phyloP scores from a whole-genome alignment of 257 asterid genomes.

The Sherardia arvensis region DNA sequence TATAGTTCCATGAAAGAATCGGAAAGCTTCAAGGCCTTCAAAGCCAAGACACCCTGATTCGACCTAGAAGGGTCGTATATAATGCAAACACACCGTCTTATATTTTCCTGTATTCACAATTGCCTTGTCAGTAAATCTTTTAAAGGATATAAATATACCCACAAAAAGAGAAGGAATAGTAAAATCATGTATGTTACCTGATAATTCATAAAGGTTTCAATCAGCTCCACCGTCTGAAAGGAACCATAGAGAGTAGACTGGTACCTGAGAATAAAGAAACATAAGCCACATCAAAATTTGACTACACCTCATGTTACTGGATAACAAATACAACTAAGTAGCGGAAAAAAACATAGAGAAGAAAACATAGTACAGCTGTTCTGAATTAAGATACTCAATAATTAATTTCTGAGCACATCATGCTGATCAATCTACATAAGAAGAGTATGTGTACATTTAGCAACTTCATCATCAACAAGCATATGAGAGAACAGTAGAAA shows the following conservation, averaged over 20 bases:
- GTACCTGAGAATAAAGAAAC: conserved; percentile 40
- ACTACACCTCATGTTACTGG: neutral
- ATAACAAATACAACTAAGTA: neutral
- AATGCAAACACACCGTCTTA: conserved; percentile 87
- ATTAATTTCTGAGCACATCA: neutral
- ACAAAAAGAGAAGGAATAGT: neutral
- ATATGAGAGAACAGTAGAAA: neutral
- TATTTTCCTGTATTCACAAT: conserved; percentile 66
- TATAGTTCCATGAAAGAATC: conserved; percentile 97
- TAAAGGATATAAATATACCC: neutral
- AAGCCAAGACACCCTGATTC: conserved; percentile 89
- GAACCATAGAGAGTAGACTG: conserved; percentile 93
- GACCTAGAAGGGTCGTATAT: conserved; percentile 97
- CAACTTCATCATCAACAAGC: neutral
- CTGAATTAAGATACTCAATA: neutral
- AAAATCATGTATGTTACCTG: conserved; percentile 37
- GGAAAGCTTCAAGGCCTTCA: conserved; percentile 95
- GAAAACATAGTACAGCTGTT: no score
- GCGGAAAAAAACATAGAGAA: neutral
- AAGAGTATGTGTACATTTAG: neutral
- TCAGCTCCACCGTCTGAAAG: conserved; percentile 82
- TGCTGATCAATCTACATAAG: neutral
- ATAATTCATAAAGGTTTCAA: conserved; percentile 97
- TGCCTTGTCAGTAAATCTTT: neutral
- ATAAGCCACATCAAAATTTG: conserved; percentile 3